Base-by-base conservation (phyloP, 495 filamentous ascomycete species). In the Friedmanniomyces simplex region DNA sequence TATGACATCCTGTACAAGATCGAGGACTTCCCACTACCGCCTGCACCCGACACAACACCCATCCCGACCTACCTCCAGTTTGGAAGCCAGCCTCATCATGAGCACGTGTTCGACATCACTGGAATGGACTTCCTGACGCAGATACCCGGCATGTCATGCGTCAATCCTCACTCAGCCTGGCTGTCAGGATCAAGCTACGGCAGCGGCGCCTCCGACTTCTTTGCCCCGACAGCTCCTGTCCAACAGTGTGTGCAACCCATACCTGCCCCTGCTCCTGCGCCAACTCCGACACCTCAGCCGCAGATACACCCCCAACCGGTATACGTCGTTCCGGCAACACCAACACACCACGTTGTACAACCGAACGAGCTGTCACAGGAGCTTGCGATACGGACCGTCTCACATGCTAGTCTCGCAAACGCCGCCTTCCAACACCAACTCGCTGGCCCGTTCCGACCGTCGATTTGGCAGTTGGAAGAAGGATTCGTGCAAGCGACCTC, bases 1-100 rank as follows among this genome's bases (percentile, higher is more conserved):
- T 98, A 98, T 68, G 93, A 98, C 71, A 81, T 98, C 52, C 76
- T 97, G 18, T 98, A 98, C 74, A 87, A 81, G 63, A 64, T 68
- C 37, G 78, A 82, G 61, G 74, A 82, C 50, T 67, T 80, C 22
- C 61, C 56, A 8, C 55, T 52, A 12, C 20, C 47, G 16, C 48
- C 55, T 3, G 50, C 36, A 18, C 10, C 39, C 5, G 39, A 43
- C 5, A 3, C 13, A 43, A 20, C 39, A 6, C 46, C 30, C 11
- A 39, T 59, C 6, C 50, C 54, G 16, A 61, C 55, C 2, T 61
- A 61, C 36, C 55, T 64, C 4, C 58, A 61, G 51, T 58, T 58
- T 48, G 48, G 63, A 50, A 55, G 52, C 32, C 56, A 53, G 10
- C 21, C 57, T 5, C 58, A 64, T 32, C 37, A 58, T 16, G 54